Percentiles rank a stretch among this genome's conserved stretches.
phyloP scores from a whole-genome alignment of 805 yeast species.

The Metschnikowia cerradonensis region DNA sequence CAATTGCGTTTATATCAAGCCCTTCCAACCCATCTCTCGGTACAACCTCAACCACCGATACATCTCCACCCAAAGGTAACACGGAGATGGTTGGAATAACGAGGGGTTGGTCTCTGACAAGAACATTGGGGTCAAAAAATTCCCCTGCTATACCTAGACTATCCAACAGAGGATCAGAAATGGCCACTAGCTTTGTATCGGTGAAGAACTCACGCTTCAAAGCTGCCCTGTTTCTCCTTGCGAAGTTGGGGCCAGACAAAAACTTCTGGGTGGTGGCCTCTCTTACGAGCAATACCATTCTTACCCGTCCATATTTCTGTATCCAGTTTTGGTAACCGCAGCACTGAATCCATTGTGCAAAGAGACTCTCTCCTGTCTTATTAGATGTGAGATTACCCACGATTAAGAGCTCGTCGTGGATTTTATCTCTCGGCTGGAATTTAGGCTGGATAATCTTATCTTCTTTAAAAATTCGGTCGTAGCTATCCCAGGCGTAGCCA shows the following conservation, averaged over 20 bases:
- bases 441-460: slow-evolving; percentile 38
- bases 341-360: slow-evolving; percentile 74
- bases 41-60: slow-evolving; percentile 57
- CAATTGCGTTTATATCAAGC: slow-evolving; percentile 52
- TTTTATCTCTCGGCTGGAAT: slow-evolving; percentile 27
- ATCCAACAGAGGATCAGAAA: slow-evolving; percentile 21
- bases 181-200: slow-evolving; percentile 54
- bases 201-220: slow-evolving; percentile 62
- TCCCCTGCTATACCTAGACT: slow-evolving; percentile 20
- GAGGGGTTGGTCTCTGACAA: slow-evolving; percentile 36
- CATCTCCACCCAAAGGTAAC: slow-evolving; percentile 31
- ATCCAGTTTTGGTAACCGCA: slow-evolving; percentile 70
- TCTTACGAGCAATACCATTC: slow-evolving; percentile 68
- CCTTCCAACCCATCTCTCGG: slow-evolving; percentile 26
- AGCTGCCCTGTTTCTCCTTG: slow-evolving; percentile 57
- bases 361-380: slow-evolving; percentile 58
- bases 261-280: slow-evolving; percentile 55
- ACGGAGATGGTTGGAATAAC: slow-evolving; percentile 26
- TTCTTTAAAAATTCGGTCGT: slow-evolving; percentile 41
- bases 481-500: slow-evolving; percentile 71
- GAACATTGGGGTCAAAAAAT: slow-evolving; percentile 33
- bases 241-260: slow-evolving; percentile 50
- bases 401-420: slow-evolving; percentile 53
- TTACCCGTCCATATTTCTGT: slow-evolving; percentile 63
- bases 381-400: slow-evolving; percentile 54